phyloP scores from a whole-genome alignment of 768 basidiomycete genomes.

The Paxillus involutus region DNA sequence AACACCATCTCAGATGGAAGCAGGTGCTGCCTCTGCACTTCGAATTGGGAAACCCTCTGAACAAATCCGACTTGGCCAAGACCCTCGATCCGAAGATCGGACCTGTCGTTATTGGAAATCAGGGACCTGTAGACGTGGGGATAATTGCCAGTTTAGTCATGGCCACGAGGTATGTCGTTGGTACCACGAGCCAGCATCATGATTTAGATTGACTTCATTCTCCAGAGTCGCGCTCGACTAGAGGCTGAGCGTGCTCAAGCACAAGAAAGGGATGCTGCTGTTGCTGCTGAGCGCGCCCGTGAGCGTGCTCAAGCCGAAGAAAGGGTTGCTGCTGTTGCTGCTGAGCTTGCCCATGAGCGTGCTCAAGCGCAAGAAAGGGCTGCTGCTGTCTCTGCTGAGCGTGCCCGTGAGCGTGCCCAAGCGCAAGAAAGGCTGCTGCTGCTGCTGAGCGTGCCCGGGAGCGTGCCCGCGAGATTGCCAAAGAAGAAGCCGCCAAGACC shows the following conservation, averaged over 20 bases:
- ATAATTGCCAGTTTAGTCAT: not conserved
- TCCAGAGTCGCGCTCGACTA: not conserved
- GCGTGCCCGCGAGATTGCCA: conserved; percentile 5
- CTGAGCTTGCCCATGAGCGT: conserved; percentile 9
- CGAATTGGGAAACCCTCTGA: not conserved
- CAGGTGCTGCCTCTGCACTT: not conserved
- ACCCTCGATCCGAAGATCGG: not conserved
- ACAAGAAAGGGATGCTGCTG: conserved; percentile 15
- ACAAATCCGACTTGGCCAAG: not conserved
- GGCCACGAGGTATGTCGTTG: not conserved
- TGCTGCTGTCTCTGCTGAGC: conserved; percentile 11
- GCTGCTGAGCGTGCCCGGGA: conserved; percentile 1
- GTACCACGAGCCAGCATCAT: not conserved
- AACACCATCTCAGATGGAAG: not conserved
- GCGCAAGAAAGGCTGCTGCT: conserved; percentile 7
- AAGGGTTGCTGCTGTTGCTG: conserved; percentile 14
- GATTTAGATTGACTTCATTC: not conserved
- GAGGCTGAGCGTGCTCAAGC: not conserved
- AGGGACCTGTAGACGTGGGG: not conserved
- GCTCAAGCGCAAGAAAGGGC: conserved; percentile 12
- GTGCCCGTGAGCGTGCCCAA: conserved; percentile 2
- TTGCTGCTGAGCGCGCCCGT: conserved; percentile 12
- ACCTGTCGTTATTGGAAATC: not conserved
- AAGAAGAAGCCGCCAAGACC: conserved; percentile 42
- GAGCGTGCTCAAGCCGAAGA: not conserved